Evolutionary conservation across 306 rosid genomes (phyloP).

Genomic region (Macrotyloma uniflorum): DNA sequence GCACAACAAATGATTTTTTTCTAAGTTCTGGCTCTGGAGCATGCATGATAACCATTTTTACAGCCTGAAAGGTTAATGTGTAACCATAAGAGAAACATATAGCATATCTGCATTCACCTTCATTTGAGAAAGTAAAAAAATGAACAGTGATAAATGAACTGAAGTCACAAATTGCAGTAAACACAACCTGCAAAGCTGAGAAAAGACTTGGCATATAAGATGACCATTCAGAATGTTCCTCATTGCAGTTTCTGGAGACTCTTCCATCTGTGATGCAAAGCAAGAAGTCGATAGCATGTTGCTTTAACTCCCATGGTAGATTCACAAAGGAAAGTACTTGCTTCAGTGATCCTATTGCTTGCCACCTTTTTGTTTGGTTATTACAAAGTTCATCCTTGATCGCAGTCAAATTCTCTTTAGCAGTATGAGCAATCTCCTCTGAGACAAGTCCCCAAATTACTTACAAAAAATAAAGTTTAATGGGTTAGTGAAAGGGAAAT

Average conservation of each 20-base stretch:
- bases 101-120: no score
- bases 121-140: no score
- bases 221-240: slow-evolving; percentile 50
- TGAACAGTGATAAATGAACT: slow-evolving; percentile 7
- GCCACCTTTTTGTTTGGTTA: slow-evolving; percentile 76
- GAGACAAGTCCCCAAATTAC: slow-evolving; percentile 80
- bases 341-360: slow-evolving; percentile 80
- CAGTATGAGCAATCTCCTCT: slow-evolving; percentile 59
- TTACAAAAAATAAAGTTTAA: slow-evolving; percentile 38
- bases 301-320: slow-evolving; percentile 82
- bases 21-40: slow-evolving; percentile 64
- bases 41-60: slow-evolving; percentile 69
- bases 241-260: slow-evolving; percentile 42
- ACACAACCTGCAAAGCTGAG: slow-evolving; percentile 77
- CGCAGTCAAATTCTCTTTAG: slow-evolving; percentile 56
- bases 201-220: slow-evolving; percentile 63
- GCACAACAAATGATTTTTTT: slow-evolving; percentile 64
- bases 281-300: slow-evolving; percentile 69
- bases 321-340: slow-evolving; percentile 58
- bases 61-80: slow-evolving; percentile 67
- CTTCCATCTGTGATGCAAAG: slow-evolving; percentile 57
- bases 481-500: slow-evolving; percentile 23
- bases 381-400: slow-evolving; percentile 62
- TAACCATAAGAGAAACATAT: no score
- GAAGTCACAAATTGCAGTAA: slow-evolving; percentile 4